phyloP scores from a whole-genome alignment of 352 stramenopile species.

The Phytophthora colocasiae region DNA sequence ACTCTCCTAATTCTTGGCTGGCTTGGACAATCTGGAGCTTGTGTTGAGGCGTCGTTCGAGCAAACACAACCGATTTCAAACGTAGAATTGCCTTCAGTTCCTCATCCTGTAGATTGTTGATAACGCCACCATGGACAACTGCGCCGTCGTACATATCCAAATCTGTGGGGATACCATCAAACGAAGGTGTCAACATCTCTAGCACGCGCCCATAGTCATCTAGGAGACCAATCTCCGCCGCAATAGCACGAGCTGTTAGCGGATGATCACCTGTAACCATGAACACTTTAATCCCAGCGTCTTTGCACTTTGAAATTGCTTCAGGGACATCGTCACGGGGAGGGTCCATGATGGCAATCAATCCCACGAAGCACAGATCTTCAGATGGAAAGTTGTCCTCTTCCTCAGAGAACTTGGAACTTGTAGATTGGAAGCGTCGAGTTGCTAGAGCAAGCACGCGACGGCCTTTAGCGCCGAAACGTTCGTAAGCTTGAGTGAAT shows the following conservation, averaged over 20 bases:
- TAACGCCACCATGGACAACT: slow-evolving; percentile 61
- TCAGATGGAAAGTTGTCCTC: slow-evolving; percentile 47
- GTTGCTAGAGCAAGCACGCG: slow-evolving; percentile 58
- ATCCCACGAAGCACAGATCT: slow-evolving; percentile 82
- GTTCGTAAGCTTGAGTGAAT: slow-evolving; percentile 60
- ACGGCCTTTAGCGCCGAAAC: slow-evolving; percentile 50
- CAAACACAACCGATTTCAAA: slow-evolving; percentile 92
- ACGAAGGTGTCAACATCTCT: slow-evolving; percentile 16
- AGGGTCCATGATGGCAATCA: slow-evolving; percentile 94
- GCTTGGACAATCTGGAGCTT: slow-evolving; percentile 38
- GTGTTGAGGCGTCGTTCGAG: slow-evolving; percentile 77
- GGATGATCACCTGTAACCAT: slow-evolving; percentile 94
- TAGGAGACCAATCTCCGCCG: slow-evolving; percentile 85
- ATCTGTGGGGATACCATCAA: slow-evolving; percentile 24
- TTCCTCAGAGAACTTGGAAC: slow-evolving; percentile 39
- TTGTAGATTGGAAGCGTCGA: slow-evolving; percentile 34
- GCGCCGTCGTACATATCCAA: slow-evolving; percentile 53
- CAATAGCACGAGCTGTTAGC: slow-evolving; percentile 88
- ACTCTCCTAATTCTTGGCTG: slow-evolving; percentile 31
- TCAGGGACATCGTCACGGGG: slow-evolving; percentile 78
- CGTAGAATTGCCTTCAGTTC: slow-evolving; percentile 42
- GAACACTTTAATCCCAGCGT: slow-evolving; percentile 90
- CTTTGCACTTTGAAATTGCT: slow-evolving; percentile 81
- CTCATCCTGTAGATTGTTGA: slow-evolving; percentile 42
- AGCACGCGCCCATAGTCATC: slow-evolving; percentile 43